Evolutionary conservation across 805 yeast genomes (phyloP), one percentile per base, ranked within the genome.

Genomic region (Wickerhamiella azyma): DNA sequence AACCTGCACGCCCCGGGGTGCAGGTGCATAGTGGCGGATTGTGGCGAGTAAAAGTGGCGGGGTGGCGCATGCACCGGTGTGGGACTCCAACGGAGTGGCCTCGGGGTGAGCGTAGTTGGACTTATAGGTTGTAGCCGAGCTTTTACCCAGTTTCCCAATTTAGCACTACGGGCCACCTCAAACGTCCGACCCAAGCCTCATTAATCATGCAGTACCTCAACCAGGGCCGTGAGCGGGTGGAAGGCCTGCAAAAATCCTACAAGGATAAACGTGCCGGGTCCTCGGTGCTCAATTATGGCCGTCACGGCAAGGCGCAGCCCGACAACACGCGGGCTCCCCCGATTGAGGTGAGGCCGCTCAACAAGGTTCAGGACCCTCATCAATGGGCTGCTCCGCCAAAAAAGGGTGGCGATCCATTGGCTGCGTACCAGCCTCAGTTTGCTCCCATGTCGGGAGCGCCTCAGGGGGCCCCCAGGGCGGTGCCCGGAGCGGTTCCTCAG

Each of bases 301-400:
- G 33, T 7, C 33, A 30, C 33, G 33, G 33, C 16, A 30, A 30
- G 16, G 33, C n/a, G 8, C 9, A 13, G 33, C 7, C 33, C 33
- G n/a, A 16, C 33, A 30, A 30, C 16, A 13, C 14, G 14, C 16
- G 14, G 33, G 33, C 33, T 10, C 41, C 45, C n/a, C 43, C 48
- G n/a, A 28, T 41, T 17, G 32, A 43, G 18, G 50, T 42, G 10
- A 45, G 50, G 19, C 48, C 52, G 16, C 28, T 50, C 41, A 41
- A 24, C 24, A 37, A 48, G 14, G 26, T 50, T 11, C 45, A 39
- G 14, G 45, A 50, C 21, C 48, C 52, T 3, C 41, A 36, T n/a
- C 16, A 26, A 6, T 50, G 49, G 47, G 47, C 47, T 2, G 41
- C 50, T 1, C 52, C 52, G 2, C 52, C 52, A 5, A 47, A 39